phyloP scores from a whole-genome alignment of 768 basidiomycete genomes.

The Boletus rubescentipes region DNA sequence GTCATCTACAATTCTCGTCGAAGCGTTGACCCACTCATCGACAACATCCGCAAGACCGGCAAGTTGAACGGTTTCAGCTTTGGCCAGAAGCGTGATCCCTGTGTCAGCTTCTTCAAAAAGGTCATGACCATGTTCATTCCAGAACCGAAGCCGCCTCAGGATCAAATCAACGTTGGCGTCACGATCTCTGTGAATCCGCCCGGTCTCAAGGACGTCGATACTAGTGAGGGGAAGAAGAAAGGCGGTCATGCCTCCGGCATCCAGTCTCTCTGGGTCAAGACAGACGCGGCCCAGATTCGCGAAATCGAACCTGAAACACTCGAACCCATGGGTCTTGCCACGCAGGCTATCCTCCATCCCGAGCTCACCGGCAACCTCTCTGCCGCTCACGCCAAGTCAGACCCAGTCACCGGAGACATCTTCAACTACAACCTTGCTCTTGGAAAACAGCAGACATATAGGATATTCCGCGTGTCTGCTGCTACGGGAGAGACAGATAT shows the following conservation, averaged over 20 bases:
- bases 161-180: slow-evolving; percentile 26
- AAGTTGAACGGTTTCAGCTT: slow-evolving; percentile 19
- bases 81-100: slow-evolving; percentile 35
- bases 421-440: slow-evolving; percentile 37
- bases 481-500: slow-evolving; percentile 33
- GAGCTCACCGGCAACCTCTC: slow-evolving; percentile 34
- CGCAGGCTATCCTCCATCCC: slow-evolving; percentile 32
- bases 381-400: slow-evolving; percentile 39
- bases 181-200: slow-evolving; percentile 33
- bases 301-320: slow-evolving; percentile 38
- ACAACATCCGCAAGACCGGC: slow-evolving; percentile 28
- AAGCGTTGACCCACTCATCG: slow-evolving; percentile 29
- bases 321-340: slow-evolving; percentile 32
- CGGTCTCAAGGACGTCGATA: slow-evolving; percentile 23
- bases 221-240: slow-evolving; percentile 18
- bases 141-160: not conserved
- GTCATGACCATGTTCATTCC: slow-evolving; percentile 32
- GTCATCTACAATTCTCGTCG: slow-evolving; percentile 37
- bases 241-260: slow-evolving; percentile 27
- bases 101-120: slow-evolving; percentile 30
- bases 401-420: slow-evolving; percentile 34
- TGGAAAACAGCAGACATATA: slow-evolving; percentile 30
- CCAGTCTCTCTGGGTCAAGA: slow-evolving; percentile 32
- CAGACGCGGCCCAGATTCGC: slow-evolving; percentile 30
- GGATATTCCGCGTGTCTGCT: slow-evolving; percentile 36